phyloP scores from a whole-genome alignment of 495 filamentous ascomycete genomes.

The Neurospora sp. region DNA sequence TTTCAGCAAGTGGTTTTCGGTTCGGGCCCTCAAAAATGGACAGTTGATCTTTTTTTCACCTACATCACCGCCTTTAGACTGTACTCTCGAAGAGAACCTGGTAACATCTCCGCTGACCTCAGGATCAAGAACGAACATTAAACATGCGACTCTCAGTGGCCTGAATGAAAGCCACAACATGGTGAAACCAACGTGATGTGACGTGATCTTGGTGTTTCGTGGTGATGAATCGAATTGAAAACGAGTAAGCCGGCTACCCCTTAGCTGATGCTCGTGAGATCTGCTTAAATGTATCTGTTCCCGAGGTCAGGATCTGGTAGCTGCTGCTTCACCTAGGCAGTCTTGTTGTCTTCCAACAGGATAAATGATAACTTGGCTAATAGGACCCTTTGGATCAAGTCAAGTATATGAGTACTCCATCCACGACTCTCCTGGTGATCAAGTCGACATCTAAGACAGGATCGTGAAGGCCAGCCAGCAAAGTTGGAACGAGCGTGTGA shows the following conservation, averaged over 20 bases:
- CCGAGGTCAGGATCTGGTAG: not conserved
- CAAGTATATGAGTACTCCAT: not conserved
- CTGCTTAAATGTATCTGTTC: not conserved
- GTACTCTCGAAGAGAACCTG: not conserved
- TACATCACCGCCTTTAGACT: not conserved
- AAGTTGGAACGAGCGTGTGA: not conserved
- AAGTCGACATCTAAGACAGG: not conserved
- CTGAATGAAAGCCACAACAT: not conserved
- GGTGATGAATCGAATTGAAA: not conserved
- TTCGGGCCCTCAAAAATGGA: not conserved
- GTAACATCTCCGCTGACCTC: not conserved
- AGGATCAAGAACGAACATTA: not conserved
- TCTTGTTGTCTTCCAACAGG: not conserved
- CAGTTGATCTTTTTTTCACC: not conserved
- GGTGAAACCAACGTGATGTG: not conserved
- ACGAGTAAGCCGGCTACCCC: not conserved
- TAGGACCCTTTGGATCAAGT: not conserved
- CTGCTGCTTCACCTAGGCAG: not conserved
- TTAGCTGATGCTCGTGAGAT: not conserved
- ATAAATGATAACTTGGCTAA: not conserved
- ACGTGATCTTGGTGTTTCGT: not conserved
- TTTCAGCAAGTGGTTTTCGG: not conserved
- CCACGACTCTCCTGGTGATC: not conserved
- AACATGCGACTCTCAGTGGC: not conserved
- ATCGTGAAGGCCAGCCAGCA: not conserved